Base-by-base conservation (phyloP, 208 protist genomes). In the Trypanosoma cruzi region DNA sequence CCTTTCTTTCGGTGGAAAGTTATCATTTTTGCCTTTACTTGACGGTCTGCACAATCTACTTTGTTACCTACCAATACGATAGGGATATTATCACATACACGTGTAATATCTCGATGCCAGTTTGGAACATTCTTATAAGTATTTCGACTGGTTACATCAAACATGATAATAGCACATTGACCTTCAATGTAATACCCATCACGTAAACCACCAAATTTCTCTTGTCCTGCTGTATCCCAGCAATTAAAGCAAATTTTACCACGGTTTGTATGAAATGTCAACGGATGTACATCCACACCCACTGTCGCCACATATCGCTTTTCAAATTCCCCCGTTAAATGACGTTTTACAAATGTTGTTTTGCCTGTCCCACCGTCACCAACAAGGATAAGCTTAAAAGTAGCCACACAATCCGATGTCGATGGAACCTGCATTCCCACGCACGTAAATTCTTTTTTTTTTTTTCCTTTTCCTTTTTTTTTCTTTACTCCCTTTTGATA, bases 91-190 rank as follows among this genome's bases (percentile, higher is more conserved):
- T 99, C 98, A 81, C 99, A 99, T 61, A 99, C 98, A 54, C 99
- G 95, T 0, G 93, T 94, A 64, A 99, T 96, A 88, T 99, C 99
- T 64, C 97, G 88, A 85, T 99, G 95, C 99, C 99, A 99, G 89
- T 99, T 99, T 49, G 98, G 97, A 48, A 99, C 98, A 88, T 99
- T 99, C 88, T 99, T 99, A 97, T 99, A 99, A 36, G 99, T 99
- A 36, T 98, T 91, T 69, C 99, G 97, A 55, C 98, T 99, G 44
- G 99, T 99, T 32, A 99, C 99, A 77, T 99, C 99, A 77, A 99
- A 99, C 99, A 99, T 99, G 80, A 99, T 99, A 86, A 99, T 99
- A 56, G 98, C 99, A 74, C 97, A 99, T 80, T 99, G 94, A 44
- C 98, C 99, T 86, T 99, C 95, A 83, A 99, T 98, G 84, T 99